Evolutionary conservation across 768 basidiomycete genomes (phyloP), one percentile per base, ranked within the genome.

Genomic region (Galerina marginata): DNA sequence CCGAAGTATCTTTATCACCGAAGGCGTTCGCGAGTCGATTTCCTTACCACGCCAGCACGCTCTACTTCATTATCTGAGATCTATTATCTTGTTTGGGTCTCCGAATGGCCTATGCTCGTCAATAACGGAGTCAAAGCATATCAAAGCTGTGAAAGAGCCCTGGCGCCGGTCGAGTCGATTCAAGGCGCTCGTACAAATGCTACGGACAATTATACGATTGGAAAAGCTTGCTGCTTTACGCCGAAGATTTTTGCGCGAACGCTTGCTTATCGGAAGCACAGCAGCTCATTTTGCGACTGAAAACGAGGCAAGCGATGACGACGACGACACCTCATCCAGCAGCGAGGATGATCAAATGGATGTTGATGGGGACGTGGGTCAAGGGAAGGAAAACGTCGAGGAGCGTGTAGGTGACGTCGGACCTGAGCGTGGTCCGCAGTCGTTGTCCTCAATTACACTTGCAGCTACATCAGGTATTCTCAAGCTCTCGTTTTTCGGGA

Each of bases 61-160:
- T 0, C 43, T 76, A 0, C 58, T 37, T 1, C 77, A 79, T 36
- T 78, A 74, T 25, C 25, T 16, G 0, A 26, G 37, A 0, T 9
- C 67, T 0, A 74, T 76, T 20, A 5, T 9, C 0, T 26, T 67
- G 5, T 78, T 74, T 58, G 72, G 72, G 1, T 61, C 71, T 2
- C 75, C 72, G 0, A 74, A 76, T 46, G 73, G 77, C 0, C 65
- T 78, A 1, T 77, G 76, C 46, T 74, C 72, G 0, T 78, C 72
- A 0, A 79, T 77, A 14, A 77, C 71, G 0, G 75, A 79, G 26
- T 69, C 67, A 0, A 72, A 71, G 25, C 77, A 77, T 40, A 75
- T 77, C 47, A 72, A 66, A 9, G 74, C 72, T 5, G 72, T 79
- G 5, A 79, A 79, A 48, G 39, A 74, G 42, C 77, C 74, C 0